These are phyloP conservation scores for Salisapilia sapeloensis DNA, from an alignment of 352 stramenopile species.

Conservation along the genomic window DNA sequence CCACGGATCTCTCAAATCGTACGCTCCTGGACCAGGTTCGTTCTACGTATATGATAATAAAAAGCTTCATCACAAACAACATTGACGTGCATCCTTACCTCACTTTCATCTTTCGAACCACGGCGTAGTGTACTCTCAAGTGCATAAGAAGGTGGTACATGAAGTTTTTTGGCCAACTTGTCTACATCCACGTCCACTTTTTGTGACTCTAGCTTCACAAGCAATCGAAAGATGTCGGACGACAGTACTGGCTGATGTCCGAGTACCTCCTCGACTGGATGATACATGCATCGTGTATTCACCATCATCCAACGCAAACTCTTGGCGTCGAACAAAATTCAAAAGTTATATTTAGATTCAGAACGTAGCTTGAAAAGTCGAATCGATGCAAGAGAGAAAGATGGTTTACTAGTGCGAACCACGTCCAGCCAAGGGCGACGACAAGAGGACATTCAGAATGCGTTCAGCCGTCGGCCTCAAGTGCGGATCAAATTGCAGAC, in stretches of 20 bases:
- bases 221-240: slow-evolving; percentile 46
- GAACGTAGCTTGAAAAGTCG: too few relatives aligned
- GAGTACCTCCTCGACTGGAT: too few relatives aligned
- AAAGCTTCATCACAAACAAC: not conserved
- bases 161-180: slow-evolving; percentile 34
- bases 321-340: too few relatives aligned
- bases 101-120: slow-evolving; percentile 1
- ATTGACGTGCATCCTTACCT: slow-evolving; percentile 2
- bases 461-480: slow-evolving; percentile 44
- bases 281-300: too few relatives aligned
- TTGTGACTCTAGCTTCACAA: slow-evolving; percentile 39
- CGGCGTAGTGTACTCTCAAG: slow-evolving; percentile 7
- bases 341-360: too few relatives aligned
- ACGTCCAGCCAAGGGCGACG: slow-evolving; percentile 33
- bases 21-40: slow-evolving; percentile 28
- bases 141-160: slow-evolving; percentile 25
- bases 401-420: too few relatives aligned
- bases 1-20: slow-evolving; percentile 19
- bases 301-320: too few relatives aligned
- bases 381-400: too few relatives aligned
- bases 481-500: slow-evolving; percentile 60
- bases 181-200: slow-evolving; percentile 35
- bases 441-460: slow-evolving; percentile 55
- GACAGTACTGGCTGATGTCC: slow-evolving; percentile 27
- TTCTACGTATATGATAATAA: slow-evolving; percentile 7